Conservation (phyloP, 2,329 filamentous ascomycete species). For the Orbilia brochopaga region DNA sequence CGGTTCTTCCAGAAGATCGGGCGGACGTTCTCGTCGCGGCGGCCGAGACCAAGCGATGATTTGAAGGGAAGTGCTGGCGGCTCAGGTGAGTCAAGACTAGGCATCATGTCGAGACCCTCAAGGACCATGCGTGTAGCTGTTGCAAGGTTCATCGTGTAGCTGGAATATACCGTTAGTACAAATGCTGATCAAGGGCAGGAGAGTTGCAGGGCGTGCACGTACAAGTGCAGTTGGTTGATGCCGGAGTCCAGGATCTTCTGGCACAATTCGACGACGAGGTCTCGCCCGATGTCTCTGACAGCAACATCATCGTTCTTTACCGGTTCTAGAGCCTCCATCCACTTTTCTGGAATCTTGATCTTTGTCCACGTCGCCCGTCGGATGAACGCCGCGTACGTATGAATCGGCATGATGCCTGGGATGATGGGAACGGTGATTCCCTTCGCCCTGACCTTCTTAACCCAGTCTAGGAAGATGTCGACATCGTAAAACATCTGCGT, state of each 20-base stretch:
- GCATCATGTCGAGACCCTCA: slow-evolving; percentile 83
- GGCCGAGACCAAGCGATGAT: slow-evolving; percentile 85
- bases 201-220: slow-evolving; percentile 39
- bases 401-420: slow-evolving; percentile 90
- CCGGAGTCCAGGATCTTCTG: slow-evolving; percentile 80
- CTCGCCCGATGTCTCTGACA: slow-evolving; percentile 86
- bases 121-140: slow-evolving; percentile 93
- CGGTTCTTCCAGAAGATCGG: slow-evolving; percentile 99
- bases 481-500: slow-evolving; percentile 99
- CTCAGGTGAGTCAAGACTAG: slow-evolving; percentile 75
- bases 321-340: slow-evolving; percentile 82
- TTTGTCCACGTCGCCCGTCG: slow-evolving; percentile 90
- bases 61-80: slow-evolving; percentile 96
- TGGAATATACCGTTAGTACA: slow-evolving; percentile 54
- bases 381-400: slow-evolving; percentile 91
- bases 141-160: slow-evolving; percentile 97
- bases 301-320: slow-evolving; percentile 96
- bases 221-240: slow-evolving; percentile 88
- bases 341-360: slow-evolving; percentile 78
- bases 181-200: background rate
- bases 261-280: slow-evolving; percentile 87
- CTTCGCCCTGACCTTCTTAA: slow-evolving; percentile 79
- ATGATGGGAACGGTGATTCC: slow-evolving; percentile 85
- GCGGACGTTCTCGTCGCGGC: slow-evolving; percentile 90
- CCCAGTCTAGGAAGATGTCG: slow-evolving; percentile 93